These are phyloP conservation scores for Hypoxylon perforatum DNA, from an alignment of 495 filamentous ascomycete species.

Conservation along the genomic window DNA sequence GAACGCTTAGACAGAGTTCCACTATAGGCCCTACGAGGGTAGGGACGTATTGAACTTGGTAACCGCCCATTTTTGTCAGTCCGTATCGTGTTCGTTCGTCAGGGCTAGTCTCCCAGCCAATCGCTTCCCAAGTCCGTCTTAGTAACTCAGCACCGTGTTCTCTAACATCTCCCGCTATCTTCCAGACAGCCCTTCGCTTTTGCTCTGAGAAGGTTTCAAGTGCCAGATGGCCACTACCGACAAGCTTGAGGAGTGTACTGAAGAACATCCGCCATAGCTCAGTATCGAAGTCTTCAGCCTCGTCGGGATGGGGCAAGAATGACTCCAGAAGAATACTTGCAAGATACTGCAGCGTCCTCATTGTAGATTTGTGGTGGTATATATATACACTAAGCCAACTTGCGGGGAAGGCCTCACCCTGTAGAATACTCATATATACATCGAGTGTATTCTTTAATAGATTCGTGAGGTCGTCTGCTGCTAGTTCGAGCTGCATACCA, in stretches of 20 bases:
- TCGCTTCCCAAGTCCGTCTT: constrained; percentile 89
- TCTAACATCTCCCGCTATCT: constrained; percentile 96
- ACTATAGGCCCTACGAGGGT: constrained; percentile 90
- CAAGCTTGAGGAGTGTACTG: constrained; percentile 85
- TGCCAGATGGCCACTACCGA: constrained; percentile 86
- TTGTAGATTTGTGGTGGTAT: constrained; percentile 91
- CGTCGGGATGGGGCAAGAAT: constrained; percentile 86
- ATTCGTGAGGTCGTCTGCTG: constrained; percentile 77
- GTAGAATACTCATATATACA: constrained; percentile 87
- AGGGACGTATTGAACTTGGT: constrained; percentile 98
- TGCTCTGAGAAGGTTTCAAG: constrained; percentile 98
- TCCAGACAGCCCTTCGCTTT: constrained; percentile 95
- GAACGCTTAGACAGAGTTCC: constrained; percentile 92
- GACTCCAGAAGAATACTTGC: constrained; percentile 78
- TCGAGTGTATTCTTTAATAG: constrained; percentile 80
- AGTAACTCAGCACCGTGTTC: constrained; percentile 90
- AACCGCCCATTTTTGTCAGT: constrained; percentile 87
- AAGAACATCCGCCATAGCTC: constrained; percentile 96
- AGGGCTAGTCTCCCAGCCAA: constrained; percentile 91
- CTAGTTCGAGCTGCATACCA: constrained; percentile 73
- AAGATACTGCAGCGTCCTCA: constrained; percentile 88
- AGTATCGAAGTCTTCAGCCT: constrained; percentile 92
- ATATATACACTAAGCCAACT: constrained; percentile 94
- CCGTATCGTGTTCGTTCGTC: constrained; percentile 81
- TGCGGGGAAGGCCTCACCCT: constrained; percentile 88